Percentiles rank a stretch among this genome's conserved stretches.
These are phyloP conservation scores for Diplotaxis tenuifolia DNA, from an alignment of 345 rosid species.

Conservation along the genomic window DNA sequence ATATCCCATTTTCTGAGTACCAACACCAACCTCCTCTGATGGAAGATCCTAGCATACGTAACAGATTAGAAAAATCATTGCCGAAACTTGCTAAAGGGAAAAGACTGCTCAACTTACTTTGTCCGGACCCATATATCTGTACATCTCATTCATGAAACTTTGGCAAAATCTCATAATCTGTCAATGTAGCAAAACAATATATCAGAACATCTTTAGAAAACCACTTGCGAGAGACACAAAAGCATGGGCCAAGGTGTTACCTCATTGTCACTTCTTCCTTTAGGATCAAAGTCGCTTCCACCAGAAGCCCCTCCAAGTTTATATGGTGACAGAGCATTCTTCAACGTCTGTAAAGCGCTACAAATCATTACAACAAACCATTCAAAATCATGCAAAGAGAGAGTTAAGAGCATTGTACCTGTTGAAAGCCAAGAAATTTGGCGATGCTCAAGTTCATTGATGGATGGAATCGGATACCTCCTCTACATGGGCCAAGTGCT, in stretches of 20 bases:
- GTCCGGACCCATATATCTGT: constrained; percentile 87
- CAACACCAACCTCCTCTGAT: constrained; percentile 98
- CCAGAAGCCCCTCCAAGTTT: constrained; percentile 99
- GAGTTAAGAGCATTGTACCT: constrained; percentile 60
- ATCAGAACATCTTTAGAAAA: constrained; percentile 19
- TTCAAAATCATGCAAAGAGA: neutral
- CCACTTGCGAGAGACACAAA: neutral
- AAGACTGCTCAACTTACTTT: constrained; percentile 51
- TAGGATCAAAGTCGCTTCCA: constrained; percentile 99
- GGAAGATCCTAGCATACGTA: constrained; percentile 72
- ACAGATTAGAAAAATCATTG: no score
- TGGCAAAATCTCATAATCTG: constrained; percentile 99
- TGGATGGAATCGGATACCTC: constrained; percentile 95
- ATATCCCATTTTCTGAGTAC: constrained; percentile 97
- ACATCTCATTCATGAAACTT: constrained; percentile 95
- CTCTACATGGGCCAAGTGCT: constrained; percentile 96
- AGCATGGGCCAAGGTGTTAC: constrained; percentile 39
- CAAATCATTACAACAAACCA: constrained; percentile 13
- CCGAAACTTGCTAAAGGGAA: constrained; percentile 12
- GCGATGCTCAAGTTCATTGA: constrained; percentile 81
- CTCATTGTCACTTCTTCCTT: constrained; percentile 97
- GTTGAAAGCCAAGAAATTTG: constrained; percentile 94
- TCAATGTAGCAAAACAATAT: constrained; percentile 34
- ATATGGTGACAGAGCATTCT: constrained; percentile 94
- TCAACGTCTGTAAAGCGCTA: constrained; percentile 62